Conservation (phyloP, 2,329 filamentous ascomycete species). For the Aspergillus sclerotialis region DNA sequence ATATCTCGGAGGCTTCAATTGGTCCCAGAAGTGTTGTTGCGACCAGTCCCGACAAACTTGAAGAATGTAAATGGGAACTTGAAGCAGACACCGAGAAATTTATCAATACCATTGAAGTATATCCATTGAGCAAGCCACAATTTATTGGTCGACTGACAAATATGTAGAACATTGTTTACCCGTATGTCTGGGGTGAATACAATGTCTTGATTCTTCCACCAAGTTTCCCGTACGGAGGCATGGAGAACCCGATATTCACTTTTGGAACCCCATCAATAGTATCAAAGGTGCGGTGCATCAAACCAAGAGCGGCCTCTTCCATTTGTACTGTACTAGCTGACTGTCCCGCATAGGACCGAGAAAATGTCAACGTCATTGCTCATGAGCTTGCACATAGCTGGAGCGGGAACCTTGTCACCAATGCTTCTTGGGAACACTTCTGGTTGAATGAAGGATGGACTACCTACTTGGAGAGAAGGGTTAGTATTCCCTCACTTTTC, state of each 20-base stretch:
- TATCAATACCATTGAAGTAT: constrained; percentile 71
- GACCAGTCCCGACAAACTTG: constrained; percentile 79
- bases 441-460: constrained; percentile 80
- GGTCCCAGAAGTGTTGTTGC: constrained; percentile 79
- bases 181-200: constrained; percentile 91
- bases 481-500: constrained; percentile 13
- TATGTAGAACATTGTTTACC: constrained; percentile 60
- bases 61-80: constrained; percentile 82
- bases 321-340: not conserved
- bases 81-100: constrained; percentile 88
- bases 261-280: constrained; percentile 94
- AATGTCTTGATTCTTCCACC: constrained; percentile 87
- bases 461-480: constrained; percentile 79
- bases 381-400: constrained; percentile 73
- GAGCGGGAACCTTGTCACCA: constrained; percentile 69
- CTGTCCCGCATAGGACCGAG: constrained; percentile 54
- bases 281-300: constrained; percentile 51
- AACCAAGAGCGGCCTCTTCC: not conserved
- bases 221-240: constrained; percentile 79
- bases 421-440: constrained; percentile 48
- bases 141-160: too few species aligned
- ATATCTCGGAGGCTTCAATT: constrained; percentile 77
- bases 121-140: constrained; percentile 26
- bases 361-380: constrained; percentile 94
- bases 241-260: constrained; percentile 87